These are phyloP conservation scores for Mimosa pudica DNA, from an alignment of 306 rosid species.

Conservation along the genomic window DNA sequence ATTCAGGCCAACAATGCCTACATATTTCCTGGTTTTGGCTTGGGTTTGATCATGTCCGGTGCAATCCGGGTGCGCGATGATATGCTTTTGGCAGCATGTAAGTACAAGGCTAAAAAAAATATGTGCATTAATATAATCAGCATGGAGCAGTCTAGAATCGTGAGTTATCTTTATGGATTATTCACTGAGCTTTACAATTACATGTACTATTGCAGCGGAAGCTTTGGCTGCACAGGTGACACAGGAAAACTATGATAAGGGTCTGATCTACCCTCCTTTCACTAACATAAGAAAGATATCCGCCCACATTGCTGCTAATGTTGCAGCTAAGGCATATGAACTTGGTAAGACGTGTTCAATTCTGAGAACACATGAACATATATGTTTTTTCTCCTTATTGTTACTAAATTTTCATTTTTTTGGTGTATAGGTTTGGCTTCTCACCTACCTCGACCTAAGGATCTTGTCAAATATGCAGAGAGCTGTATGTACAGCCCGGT, in stretches of 20 bases:
- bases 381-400: not conserved
- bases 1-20: conserved; percentile 96
- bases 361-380: not conserved
- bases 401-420: conserved; percentile 15
- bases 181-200: not conserved
- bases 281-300: conserved; percentile 92
- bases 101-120: conserved; percentile 38
- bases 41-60: conserved; percentile 95
- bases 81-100: conserved; percentile 97
- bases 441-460: conserved; percentile 87
- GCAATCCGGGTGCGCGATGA: conserved; percentile 92
- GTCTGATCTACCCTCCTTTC: conserved; percentile 97
- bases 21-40: conserved; percentile 93
- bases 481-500: conserved; percentile 97
- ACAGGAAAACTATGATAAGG: conserved; percentile 76
- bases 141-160: not conserved
- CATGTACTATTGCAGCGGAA: conserved; percentile 64
- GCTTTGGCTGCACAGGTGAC: conserved; percentile 85
- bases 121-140: not conserved
- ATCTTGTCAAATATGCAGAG: conserved; percentile 89
- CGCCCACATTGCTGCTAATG: conserved; percentile 89
- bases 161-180: not conserved
- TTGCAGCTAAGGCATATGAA: conserved; percentile 86
- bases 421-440: conserved; percentile 78
- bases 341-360: conserved; percentile 62